These are phyloP conservation scores for Phytomonas francai DNA, from an alignment of 208 protist species.

Conservation along the genomic window DNA sequence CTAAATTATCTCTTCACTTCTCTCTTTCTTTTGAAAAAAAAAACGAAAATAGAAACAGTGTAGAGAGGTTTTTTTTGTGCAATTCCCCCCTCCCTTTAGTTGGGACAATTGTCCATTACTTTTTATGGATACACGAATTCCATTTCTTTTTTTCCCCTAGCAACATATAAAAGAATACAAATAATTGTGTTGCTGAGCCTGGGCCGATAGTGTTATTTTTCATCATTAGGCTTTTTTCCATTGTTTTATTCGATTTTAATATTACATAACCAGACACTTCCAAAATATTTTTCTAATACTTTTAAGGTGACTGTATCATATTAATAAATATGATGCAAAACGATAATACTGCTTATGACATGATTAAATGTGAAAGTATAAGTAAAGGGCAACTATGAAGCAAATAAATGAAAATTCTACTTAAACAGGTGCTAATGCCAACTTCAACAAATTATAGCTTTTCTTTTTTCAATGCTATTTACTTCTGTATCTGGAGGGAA, in stretches of 20 bases:
- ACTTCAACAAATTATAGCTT: neutral
- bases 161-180: slow-evolving; percentile 4
- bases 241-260: neutral
- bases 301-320: neutral
- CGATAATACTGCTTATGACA: neutral
- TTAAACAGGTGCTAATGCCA: neutral
- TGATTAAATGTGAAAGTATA: neutral
- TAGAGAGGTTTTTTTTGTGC: neutral
- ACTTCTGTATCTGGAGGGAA: neutral
- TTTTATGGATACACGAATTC: neutral
- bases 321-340: neutral
- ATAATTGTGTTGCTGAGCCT: neutral
- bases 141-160: neutral
- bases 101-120: neutral
- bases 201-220: neutral
- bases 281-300: neutral
- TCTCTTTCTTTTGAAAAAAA: neutral
- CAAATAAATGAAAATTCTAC: neutral
- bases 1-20: neutral
- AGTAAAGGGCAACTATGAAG: neutral
- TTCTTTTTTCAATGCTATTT: neutral
- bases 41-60: neutral
- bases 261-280: neutral
- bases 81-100: neutral
- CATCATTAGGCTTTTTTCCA: neutral